Evolutionary conservation across 192 early-diverging fungal genomes (phyloP).

Genomic region (Backusella liffmaniae): DNA sequence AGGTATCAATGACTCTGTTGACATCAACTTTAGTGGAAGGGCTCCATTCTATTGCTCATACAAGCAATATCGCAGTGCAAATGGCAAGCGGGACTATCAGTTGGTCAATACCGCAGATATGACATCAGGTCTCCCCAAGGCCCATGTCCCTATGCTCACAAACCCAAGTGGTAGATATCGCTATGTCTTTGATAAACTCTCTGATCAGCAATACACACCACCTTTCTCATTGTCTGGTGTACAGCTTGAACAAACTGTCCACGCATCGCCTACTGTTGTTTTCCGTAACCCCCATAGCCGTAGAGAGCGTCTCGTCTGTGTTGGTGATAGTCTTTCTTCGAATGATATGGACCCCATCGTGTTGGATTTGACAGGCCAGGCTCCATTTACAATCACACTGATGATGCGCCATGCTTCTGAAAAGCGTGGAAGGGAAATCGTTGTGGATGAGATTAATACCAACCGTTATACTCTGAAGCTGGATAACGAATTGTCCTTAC

Average conservation of each 20-base stretch:
- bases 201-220: conserved; percentile 39
- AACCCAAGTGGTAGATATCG: conserved; percentile 27
- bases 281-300: conserved; percentile 15
- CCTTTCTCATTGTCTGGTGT: conserved; percentile 13
- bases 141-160: conserved; percentile 33
- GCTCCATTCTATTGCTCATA: conserved; percentile 31
- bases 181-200: conserved; percentile 38
- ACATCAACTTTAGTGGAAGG: conserved; percentile 33
- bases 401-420: conserved; percentile 26
- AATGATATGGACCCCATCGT: conserved; percentile 20
- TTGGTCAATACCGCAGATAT: conserved; percentile 11
- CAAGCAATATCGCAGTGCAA: neutral
- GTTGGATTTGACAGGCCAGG: conserved; percentile 29
- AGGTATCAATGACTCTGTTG: conserved; percentile 35
- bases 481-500: conserved; percentile 14
- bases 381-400: conserved; percentile 39
- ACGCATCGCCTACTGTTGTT: conserved; percentile 29
- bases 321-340: conserved; percentile 27
- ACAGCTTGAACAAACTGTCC: conserved; percentile 35
- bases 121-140: conserved; percentile 23
- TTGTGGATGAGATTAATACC: conserved; percentile 28
- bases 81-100: conserved; percentile 2
- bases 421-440: conserved; percentile 12
- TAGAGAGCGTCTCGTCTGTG: conserved; percentile 28
- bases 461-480: conserved; percentile 21